These are phyloP conservation scores for Scleromitrula shiraiana DNA, from an alignment of 2,329 filamentous ascomycete genomes.

Conservation along the genomic window DNA sequence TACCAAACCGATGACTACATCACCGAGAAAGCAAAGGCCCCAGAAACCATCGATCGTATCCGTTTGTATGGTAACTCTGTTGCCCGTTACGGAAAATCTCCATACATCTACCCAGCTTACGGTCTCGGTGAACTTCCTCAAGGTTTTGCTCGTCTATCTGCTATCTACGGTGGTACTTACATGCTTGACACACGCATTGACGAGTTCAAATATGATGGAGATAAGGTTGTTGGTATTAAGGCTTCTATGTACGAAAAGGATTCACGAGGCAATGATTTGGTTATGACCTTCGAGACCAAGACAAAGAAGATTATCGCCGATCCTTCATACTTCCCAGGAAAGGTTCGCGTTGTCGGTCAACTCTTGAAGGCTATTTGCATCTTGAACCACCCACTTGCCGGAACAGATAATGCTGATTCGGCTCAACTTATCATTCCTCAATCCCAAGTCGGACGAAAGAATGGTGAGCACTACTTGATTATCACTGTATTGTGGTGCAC, in stretches of 20 bases:
- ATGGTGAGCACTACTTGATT: slow-evolving; percentile 38
- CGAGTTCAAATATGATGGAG: slow-evolving; percentile 76
- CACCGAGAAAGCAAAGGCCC: slow-evolving; percentile 60
- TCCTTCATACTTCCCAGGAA: slow-evolving; percentile 90
- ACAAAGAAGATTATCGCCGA: slow-evolving; percentile 93
- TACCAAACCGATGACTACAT: slow-evolving; percentile 89
- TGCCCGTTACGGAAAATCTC: slow-evolving; percentile 93
- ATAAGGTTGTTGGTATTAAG: slow-evolving; percentile 91
- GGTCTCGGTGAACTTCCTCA: slow-evolving; percentile 95
- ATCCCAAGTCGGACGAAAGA: slow-evolving; percentile 92
- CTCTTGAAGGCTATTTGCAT: slow-evolving; percentile 96
- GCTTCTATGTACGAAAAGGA: slow-evolving; percentile 87
- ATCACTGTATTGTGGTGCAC: slow-evolving; percentile 11
- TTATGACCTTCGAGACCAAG: slow-evolving; percentile 93
- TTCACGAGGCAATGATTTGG: slow-evolving; percentile 47
- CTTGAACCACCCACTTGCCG: slow-evolving; percentile 86
- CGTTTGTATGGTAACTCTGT: slow-evolving; percentile 96
- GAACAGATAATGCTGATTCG: slow-evolving; percentile 83
- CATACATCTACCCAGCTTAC: slow-evolving; percentile 98
- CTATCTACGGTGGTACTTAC: slow-evolving; percentile 98
- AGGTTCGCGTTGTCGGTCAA: slow-evolving; percentile 80
- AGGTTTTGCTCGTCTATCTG: slow-evolving; percentile 92
- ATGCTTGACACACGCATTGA: slow-evolving; percentile 97
- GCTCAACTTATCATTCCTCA: slow-evolving; percentile 95
- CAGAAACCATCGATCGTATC: slow-evolving; percentile 85